Evolutionary conservation across 2,329 filamentous ascomycete genomes (phyloP).

Genomic region (Blastomyces silverae): DNA sequence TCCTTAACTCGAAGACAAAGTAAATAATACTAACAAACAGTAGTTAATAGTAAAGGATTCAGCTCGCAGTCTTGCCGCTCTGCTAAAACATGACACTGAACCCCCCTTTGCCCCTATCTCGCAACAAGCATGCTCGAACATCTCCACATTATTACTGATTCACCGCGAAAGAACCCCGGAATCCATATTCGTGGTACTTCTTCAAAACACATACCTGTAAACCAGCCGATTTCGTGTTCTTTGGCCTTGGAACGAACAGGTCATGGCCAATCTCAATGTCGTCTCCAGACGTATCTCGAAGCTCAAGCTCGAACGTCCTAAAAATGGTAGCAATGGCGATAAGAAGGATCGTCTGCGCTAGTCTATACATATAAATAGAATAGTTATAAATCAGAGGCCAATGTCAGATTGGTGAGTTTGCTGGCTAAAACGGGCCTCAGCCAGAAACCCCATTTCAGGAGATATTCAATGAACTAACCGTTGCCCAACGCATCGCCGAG

Average conservation of each 20-base stretch:
- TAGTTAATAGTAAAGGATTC: too few relatives aligned
- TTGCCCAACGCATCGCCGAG: conserved; percentile 24
- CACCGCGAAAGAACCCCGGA: too few relatives aligned
- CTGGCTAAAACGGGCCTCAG: too few relatives aligned
- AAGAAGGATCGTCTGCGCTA: conserved; percentile 21
- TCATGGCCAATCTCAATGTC: conserved; percentile 22
- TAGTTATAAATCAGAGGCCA: not conserved
- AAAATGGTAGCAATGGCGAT: conserved; percentile 17
- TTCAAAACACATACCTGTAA: not conserved
- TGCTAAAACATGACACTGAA: too few relatives aligned
- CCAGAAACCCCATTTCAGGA: not conserved
- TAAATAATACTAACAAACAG: too few relatives aligned
- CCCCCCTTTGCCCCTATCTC: too few relatives aligned
- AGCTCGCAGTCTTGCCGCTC: too few relatives aligned
- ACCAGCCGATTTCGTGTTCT: conserved; percentile 12
- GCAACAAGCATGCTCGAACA: too few relatives aligned
- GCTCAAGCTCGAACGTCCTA: conserved; percentile 18
- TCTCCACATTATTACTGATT: too few relatives aligned
- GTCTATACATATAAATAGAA: conserved; percentile 13
- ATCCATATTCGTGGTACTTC: too few relatives aligned
- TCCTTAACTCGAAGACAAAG: too few relatives aligned
- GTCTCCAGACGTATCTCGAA: conserved; percentile 19
- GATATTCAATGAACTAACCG: conserved; percentile 18
- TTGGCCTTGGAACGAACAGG: conserved; percentile 18
- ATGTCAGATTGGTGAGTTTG: not conserved